phyloP scores from a whole-genome alignment of 176 grass and related monocot genomes.

The Oryza meridionalis region DNA sequence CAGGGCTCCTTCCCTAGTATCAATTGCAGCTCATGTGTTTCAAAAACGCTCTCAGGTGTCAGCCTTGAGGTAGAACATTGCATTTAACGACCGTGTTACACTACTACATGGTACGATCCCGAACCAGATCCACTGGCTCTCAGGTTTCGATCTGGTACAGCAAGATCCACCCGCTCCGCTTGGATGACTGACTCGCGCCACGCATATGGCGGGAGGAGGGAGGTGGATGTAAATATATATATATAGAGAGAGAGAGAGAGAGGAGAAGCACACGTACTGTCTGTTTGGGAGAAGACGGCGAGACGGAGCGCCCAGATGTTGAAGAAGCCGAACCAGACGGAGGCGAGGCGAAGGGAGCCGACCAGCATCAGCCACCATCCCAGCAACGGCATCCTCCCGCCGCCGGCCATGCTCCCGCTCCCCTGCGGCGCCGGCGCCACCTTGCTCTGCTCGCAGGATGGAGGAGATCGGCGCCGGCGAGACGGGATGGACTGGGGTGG shows the following conservation, averaged over 20 bases:
- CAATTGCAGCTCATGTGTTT: too few relatives aligned
- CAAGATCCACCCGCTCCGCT: neutral
- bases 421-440: neutral
- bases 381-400: slow-evolving; percentile 48
- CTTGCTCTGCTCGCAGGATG: too few relatives aligned
- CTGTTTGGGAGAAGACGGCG: slow-evolving; percentile 80
- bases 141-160: neutral
- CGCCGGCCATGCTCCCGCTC: slow-evolving; percentile 6
- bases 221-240: too few relatives aligned
- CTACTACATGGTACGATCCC: too few relatives aligned
- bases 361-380: slow-evolving; percentile 95
- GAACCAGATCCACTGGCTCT: neutral
- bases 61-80: too few relatives aligned
- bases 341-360: slow-evolving; percentile 76
- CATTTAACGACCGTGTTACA: too few relatives aligned
- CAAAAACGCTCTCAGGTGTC: too few relatives aligned
- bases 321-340: slow-evolving; percentile 97
- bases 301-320: slow-evolving; percentile 86
- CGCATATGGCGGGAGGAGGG: neutral
- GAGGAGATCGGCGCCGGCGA: too few relatives aligned
- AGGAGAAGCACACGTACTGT: slow-evolving; percentile 47
- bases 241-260: too few relatives aligned
- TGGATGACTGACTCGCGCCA: neutral
- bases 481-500: too few relatives aligned
- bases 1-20: too few relatives aligned